These are phyloP conservation scores for Cadophora gregata DNA, from an alignment of 2,329 filamentous ascomycete species.

Conservation along the genomic window DNA sequence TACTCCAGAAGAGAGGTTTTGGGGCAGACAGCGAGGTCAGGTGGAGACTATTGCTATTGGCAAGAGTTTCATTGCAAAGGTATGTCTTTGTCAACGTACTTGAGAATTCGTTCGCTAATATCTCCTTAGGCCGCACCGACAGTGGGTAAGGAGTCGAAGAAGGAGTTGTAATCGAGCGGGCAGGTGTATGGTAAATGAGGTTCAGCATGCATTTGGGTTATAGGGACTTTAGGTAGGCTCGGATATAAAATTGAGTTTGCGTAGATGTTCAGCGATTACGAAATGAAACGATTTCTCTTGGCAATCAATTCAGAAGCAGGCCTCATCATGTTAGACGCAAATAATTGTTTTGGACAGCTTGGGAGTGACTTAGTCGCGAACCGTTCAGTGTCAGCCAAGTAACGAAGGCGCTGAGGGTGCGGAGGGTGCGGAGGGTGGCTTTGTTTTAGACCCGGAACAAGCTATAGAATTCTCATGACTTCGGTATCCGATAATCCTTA, in stretches of 20 bases:
- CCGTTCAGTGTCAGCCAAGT: no score
- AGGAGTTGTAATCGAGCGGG: conserved; percentile 26
- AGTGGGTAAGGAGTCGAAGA: conserved; percentile 30
- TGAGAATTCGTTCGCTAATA: neutral
- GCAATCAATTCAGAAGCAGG: no score
- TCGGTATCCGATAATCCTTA: no score
- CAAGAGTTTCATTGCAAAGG: conserved; percentile 59
- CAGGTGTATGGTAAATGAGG: neutral
- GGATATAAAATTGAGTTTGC: neutral
- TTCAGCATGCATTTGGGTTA: neutral
- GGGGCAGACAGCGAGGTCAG: conserved; percentile 64
- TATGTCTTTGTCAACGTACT: conserved; percentile 27
- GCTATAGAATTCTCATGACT: no score
- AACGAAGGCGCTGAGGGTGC: no score
- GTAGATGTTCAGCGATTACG: conserved; percentile 7
- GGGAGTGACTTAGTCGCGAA: no score
- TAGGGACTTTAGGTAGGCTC: neutral
- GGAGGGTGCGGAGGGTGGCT: no score
- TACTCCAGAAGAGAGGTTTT: conserved; percentile 64
- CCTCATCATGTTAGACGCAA: no score
- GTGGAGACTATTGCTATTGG: conserved; percentile 64
- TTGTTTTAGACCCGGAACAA: no score
- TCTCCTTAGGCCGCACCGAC: conserved; percentile 26
- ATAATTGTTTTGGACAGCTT: no score
- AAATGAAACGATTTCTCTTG: neutral